Evolutionary conservation across 2,329 filamentous ascomycete species (phyloP).

Genomic region (Fulvia fulva): DNA sequence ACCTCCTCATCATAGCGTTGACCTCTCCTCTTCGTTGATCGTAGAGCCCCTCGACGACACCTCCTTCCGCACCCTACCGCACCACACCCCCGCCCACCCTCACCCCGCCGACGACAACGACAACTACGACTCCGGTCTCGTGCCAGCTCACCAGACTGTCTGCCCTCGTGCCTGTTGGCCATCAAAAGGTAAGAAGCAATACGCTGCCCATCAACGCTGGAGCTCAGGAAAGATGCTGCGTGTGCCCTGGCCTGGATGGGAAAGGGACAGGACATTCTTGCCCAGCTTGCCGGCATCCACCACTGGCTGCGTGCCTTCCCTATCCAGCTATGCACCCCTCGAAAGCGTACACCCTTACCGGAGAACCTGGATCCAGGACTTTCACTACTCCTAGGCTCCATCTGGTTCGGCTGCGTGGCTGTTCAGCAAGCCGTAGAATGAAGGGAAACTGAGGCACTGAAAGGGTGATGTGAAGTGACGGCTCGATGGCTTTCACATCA

Average conservation of each 20-base stretch:
- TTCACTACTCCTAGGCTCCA: not conserved
- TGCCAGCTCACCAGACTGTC: constrained; percentile 5
- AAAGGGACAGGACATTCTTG: not conserved
- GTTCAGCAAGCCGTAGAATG: not conserved
- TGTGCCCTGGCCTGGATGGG: not conserved
- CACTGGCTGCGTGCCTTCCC: not conserved
- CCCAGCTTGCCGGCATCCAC: not conserved
- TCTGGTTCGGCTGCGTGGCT: not conserved
- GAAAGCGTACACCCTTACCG: not conserved
- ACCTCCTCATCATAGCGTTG: constrained; percentile 23
- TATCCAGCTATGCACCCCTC: not conserved
- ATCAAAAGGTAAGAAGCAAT: constrained; percentile 1
- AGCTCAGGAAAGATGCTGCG: not conserved
- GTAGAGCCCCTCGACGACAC: constrained; percentile 35
- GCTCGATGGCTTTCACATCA: not conserved
- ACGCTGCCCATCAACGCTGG: not conserved
- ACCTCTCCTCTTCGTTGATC: constrained; percentile 42
- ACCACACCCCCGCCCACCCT: constrained; percentile 8
- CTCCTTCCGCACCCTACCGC: constrained; percentile 7
- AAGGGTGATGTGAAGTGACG: not conserved
- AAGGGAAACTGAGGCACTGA: not conserved
- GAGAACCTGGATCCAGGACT: not conserved
- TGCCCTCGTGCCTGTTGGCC: not conserved
- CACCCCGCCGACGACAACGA: constrained; percentile 6
- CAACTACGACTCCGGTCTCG: constrained; percentile 14